Evolutionary conservation across 495 filamentous ascomycete genomes (phyloP).

Genomic region (Penicilliopsis zonata): DNA sequence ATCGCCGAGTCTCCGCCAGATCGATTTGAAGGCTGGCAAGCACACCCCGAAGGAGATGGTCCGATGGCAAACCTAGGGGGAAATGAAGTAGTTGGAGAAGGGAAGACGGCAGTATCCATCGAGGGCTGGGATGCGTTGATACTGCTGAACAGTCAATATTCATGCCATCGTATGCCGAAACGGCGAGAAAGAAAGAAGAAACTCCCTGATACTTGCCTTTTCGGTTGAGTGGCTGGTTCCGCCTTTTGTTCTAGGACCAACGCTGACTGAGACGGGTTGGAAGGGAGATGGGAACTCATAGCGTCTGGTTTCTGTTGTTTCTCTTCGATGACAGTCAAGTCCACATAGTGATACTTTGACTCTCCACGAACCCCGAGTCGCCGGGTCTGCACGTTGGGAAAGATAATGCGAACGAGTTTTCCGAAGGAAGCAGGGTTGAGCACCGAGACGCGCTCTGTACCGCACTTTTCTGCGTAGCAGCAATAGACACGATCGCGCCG

Average conservation of each 20-base stretch:
- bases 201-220: too few species aligned
- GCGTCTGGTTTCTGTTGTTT: conserved; percentile 28
- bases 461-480: conserved; percentile 82
- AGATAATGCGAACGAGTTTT: conserved; percentile 91
- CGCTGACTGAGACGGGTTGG: conserved; percentile 6
- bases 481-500: conserved; percentile 88
- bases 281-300: conserved; percentile 14
- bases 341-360: conserved; percentile 97
- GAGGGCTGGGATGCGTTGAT: conserved; percentile 37
- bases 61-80: conserved; percentile 15
- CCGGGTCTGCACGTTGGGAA: conserved; percentile 85
- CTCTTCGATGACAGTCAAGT: conserved; percentile 56
- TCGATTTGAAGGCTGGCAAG: conserved; percentile 15
- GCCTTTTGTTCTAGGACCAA: too few species aligned
- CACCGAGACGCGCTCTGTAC: conserved; percentile 81
- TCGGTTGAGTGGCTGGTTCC: too few species aligned
- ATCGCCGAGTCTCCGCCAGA: conserved; percentile 13
- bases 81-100: conserved; percentile 42
- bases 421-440: conserved; percentile 95
- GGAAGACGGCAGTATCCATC: conserved; percentile 57
- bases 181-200: too few species aligned
- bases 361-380: conserved; percentile 87
- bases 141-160: conserved; percentile 10
- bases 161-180: too few species aligned
- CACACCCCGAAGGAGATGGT: conserved; percentile 12